Percentiles rank a stretch among this genome's conserved stretches.
Conservation (phyloP, 2,329 filamentous ascomycete genomes). For the Elsinoe necatrix region DNA sequence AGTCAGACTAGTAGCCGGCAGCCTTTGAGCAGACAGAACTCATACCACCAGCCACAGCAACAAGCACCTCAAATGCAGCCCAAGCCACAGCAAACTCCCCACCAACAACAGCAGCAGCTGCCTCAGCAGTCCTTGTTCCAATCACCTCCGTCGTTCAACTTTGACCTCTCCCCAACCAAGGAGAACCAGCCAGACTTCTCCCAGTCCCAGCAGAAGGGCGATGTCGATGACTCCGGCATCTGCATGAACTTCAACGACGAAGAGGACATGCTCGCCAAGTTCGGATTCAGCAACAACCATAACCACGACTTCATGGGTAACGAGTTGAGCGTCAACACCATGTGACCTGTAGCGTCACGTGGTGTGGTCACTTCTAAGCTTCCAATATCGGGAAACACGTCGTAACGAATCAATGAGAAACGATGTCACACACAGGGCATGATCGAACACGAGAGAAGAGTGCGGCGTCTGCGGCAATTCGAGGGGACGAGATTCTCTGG, state of each 20-base stretch:
- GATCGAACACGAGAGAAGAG: not conserved
- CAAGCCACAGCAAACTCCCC: slow-evolving; percentile 16
- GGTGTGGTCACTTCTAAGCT: not conserved
- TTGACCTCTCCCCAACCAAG: slow-evolving; percentile 14
- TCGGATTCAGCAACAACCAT: slow-evolving; percentile 13
- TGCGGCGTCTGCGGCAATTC: not conserved
- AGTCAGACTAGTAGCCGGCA: not conserved
- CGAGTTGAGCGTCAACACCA: slow-evolving; percentile 15
- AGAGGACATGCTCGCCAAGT: slow-evolving; percentile 21
- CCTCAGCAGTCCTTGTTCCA: slow-evolving; percentile 18
- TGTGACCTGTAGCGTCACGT: slow-evolving; percentile 13
- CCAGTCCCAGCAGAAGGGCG: slow-evolving; percentile 21
- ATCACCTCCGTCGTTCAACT: slow-evolving; percentile 11
- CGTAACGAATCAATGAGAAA: slow-evolving; percentile 8
- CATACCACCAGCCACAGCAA: slow-evolving; percentile 17
- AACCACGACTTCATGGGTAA: slow-evolving; percentile 7
- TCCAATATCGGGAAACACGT: not conserved
- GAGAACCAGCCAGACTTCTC: slow-evolving; percentile 14
- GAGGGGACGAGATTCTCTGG: not conserved
- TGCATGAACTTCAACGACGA: slow-evolving; percentile 32
- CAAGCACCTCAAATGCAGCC: slow-evolving; percentile 19
- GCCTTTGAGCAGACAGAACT: slow-evolving; percentile 9
- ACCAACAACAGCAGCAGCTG: slow-evolving; percentile 15
- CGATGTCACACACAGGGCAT: slow-evolving; percentile 1
- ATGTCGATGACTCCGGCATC: slow-evolving; percentile 33